Conservation (phyloP, 2,329 filamentous ascomycete species). For the Tolypocladium endophyticum region DNA sequence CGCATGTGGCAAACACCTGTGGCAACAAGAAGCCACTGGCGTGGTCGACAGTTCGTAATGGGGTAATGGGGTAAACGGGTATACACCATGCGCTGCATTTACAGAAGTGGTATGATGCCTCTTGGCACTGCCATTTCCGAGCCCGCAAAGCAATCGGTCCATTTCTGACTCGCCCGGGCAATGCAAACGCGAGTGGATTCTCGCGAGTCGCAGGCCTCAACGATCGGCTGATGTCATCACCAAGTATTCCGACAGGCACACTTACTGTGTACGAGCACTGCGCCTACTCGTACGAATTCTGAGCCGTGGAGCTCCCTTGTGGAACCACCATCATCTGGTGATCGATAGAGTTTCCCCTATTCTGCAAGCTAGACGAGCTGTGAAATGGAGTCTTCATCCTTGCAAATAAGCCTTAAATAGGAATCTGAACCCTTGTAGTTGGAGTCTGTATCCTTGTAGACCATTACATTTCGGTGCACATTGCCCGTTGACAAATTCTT, state of each 20-base stretch:
- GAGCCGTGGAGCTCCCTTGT: neutral
- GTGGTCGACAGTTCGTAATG: neutral
- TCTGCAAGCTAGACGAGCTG: neutral
- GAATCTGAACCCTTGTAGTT: neutral
- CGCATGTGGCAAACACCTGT: too few species aligned
- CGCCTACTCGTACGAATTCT: neutral
- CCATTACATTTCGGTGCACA: neutral
- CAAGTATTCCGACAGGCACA: neutral
- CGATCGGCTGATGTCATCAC: neutral
- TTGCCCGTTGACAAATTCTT: neutral
- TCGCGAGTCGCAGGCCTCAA: neutral
- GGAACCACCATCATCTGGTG: neutral
- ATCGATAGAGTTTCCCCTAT: neutral
- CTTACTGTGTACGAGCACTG: neutral
- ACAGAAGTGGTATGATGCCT: neutral
- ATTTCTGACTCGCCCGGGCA: neutral
- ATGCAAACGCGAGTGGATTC: neutral
- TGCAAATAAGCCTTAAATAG: neutral
- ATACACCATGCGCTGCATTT: neutral
- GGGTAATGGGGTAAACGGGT: neutral
- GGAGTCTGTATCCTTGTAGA: neutral
- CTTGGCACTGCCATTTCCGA: neutral
- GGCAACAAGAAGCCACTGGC: neutral
- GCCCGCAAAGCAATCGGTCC: neutral
- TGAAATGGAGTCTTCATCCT: neutral